Evolutionary conservation across 1,139 yeast genomes (phyloP).

Genomic region (Scheffersomyces lignicola): DNA sequence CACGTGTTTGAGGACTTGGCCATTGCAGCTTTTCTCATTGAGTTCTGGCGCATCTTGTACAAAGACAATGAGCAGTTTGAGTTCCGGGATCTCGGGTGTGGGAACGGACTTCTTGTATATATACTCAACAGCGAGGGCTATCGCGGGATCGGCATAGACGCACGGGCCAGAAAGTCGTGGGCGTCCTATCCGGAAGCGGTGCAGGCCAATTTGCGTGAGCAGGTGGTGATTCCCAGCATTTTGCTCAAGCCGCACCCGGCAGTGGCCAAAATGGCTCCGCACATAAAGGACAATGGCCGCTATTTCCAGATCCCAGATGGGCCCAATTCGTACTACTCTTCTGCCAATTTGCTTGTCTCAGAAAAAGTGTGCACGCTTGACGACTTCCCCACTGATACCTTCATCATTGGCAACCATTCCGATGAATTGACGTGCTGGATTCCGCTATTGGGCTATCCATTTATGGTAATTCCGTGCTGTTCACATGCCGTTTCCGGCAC

Average conservation of each 20-base stretch:
- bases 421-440: slow-evolving; percentile 97
- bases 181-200: slow-evolving; percentile 62
- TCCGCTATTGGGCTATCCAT: slow-evolving; percentile 83
- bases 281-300: slow-evolving; percentile 57
- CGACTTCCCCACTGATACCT: slow-evolving; percentile 67
- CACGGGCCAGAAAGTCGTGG: slow-evolving; percentile 91
- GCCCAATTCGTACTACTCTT: slow-evolving; percentile 38
- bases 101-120: slow-evolving; percentile 85
- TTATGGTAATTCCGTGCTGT: slow-evolving; percentile 93
- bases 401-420: slow-evolving; percentile 90
- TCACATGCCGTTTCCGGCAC: slow-evolving; percentile 84
- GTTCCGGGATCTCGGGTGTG: slow-evolving; percentile 92
- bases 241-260: slow-evolving; percentile 70
- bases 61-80: slow-evolving; percentile 48
- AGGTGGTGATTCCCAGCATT: slow-evolving; percentile 75
- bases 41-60: slow-evolving; percentile 69
- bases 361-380: slow-evolving; percentile 63
- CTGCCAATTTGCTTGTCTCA: slow-evolving; percentile 53
- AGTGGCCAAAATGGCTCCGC: slow-evolving; percentile 52
- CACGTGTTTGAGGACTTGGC: slow-evolving; percentile 97
- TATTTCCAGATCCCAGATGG: slow-evolving; percentile 31
- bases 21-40: slow-evolving; percentile 93
- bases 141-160: slow-evolving; percentile 84
- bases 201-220: slow-evolving; percentile 61
- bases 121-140: slow-evolving; percentile 79